Base-by-base conservation (phyloP, 495 filamentous ascomycete species). In the Darksidea phi region DNA sequence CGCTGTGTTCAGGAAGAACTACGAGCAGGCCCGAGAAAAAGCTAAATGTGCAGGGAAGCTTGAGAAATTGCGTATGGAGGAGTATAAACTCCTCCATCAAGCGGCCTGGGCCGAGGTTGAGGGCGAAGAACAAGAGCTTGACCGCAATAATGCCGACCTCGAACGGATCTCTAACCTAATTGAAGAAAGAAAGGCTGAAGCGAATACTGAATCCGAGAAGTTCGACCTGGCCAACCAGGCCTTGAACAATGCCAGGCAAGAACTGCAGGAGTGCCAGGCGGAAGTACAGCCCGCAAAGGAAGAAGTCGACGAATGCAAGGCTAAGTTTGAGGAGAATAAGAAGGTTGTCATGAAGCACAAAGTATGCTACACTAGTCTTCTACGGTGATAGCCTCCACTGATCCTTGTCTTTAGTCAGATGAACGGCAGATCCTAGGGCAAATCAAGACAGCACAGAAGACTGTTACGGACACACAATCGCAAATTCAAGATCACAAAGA, bases 1-100 rank as follows among this genome's bases (percentile, higher is more conserved):
- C 15, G 66, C 72, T 7, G 65, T 73, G 4, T 69, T 85, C 26
- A 68, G 80, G 59, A 73, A 73, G 15, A 73, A 73, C 24, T 50
- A 32, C 3, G 56, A 71, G n/a, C 43, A 70, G 32, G 74, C 74
- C 8, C 76, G 75, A 48, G 72, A 79, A 57, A 73, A 75, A 56
- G 79, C 79, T 4, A 76, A 77, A 48, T 59, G 80, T 20, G 79
- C 82, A 23, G 68, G 76, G 15, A 76, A 78, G 46, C 74, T 69
- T 3, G 53, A 69, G 25, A 59, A 62, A 8, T 65, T 78, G 38
- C 37, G 57, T 46, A 25, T 61, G 5, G 65, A 47, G 6, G 53
- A 59, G 43, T 59, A 3, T 10, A 6, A 36, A 6, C 23, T 28
- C 3, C 12, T 8, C 8, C 17, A 51, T 15, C 54, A 54, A 42